Evolutionary conservation across 345 rosid species (phyloP).

Genomic region (Eucalyptus cloeziana): DNA sequence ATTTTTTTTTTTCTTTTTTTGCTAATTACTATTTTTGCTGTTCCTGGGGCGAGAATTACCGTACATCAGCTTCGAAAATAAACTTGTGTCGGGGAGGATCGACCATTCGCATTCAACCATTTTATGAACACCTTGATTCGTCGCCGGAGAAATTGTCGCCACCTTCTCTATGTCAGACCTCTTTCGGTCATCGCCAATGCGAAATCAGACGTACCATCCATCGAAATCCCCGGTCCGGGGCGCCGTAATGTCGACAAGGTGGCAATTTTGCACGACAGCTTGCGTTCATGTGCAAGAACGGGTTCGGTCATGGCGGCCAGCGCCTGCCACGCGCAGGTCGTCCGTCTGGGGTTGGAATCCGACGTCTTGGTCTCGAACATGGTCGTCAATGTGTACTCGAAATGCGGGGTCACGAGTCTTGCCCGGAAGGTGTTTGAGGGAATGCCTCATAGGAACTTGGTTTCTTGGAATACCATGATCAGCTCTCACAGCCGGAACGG

Average conservation of each 20-base stretch:
- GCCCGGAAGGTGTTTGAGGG: slow-evolving; percentile 69
- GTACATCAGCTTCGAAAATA: background rate
- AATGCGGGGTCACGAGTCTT: slow-evolving; percentile 20
- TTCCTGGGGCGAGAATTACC: background rate
- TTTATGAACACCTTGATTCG: background rate
- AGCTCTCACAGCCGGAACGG: slow-evolving; percentile 30
- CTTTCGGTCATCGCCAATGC: background rate
- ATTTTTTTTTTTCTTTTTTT: no score
- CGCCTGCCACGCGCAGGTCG: slow-evolving; percentile 45
- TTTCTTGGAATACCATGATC: slow-evolving; percentile 81
- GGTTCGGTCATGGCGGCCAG: slow-evolving; percentile 18
- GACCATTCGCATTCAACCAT: background rate
- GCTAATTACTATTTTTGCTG: background rate
- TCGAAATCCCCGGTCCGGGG: background rate
- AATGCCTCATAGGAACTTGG: slow-evolving; percentile 54
- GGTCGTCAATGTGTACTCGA: slow-evolving; percentile 38
- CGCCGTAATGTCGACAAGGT: background rate
- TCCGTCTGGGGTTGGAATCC: slow-evolving; percentile 16
- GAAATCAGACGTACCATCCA: background rate
- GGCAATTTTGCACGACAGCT: slow-evolving; percentile 14
- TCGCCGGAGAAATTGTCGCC: background rate
- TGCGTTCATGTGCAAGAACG: slow-evolving; percentile 42
- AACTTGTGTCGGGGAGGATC: background rate
- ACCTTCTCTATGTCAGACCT: background rate
- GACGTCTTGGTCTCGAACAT: slow-evolving; percentile 51